Percentiles rank a stretch among this genome's conserved stretches.
These are phyloP conservation scores for Fusarium xyrophilum DNA, from an alignment of 2,329 filamentous ascomycete species.

Conservation along the genomic window DNA sequence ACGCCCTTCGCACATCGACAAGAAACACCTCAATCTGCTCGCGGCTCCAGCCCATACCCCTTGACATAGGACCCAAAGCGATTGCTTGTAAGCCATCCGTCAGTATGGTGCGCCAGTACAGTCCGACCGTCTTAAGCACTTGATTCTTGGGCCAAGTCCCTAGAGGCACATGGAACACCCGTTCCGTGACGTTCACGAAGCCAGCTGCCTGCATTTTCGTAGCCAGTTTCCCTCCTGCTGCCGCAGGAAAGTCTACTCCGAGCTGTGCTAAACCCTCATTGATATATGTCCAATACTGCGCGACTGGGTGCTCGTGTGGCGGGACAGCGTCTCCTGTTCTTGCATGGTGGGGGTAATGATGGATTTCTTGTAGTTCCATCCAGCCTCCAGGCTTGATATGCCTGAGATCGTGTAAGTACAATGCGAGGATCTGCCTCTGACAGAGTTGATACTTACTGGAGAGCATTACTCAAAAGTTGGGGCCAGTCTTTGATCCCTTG, in stretches of 20 bases:
- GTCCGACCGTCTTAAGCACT: slow-evolving; percentile 58
- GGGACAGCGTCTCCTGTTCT: slow-evolving; percentile 49
- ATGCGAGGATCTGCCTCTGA: not conserved
- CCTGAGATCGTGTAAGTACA: slow-evolving; percentile 40
- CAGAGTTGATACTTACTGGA: slow-evolving; percentile 26
- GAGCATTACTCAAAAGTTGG: slow-evolving; percentile 50
- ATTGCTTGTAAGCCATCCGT: slow-evolving; percentile 60
- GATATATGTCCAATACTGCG: slow-evolving; percentile 56
- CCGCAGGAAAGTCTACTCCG: slow-evolving; percentile 56
- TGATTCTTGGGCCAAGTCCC: slow-evolving; percentile 62
- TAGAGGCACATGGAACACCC: slow-evolving; percentile 59
- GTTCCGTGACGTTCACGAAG: slow-evolving; percentile 59
- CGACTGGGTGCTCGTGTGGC: slow-evolving; percentile 49
- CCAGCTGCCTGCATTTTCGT: slow-evolving; percentile 58
- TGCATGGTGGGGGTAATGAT: slow-evolving; percentile 56
- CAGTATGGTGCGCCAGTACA: slow-evolving; percentile 60
- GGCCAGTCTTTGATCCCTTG: slow-evolving; percentile 65
- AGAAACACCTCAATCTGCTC: slow-evolving; percentile 59
- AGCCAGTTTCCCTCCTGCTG: slow-evolving; percentile 51
- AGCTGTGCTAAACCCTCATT: slow-evolving; percentile 52
- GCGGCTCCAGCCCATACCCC: slow-evolving; percentile 55
- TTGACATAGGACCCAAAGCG: slow-evolving; percentile 59
- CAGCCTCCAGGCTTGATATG: slow-evolving; percentile 62
- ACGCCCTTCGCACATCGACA: slow-evolving; percentile 56
- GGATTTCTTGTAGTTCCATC: slow-evolving; percentile 63